Conservation (phyloP, 371 early-diverging fungal genomes). For the Circinella umbellata region DNA sequence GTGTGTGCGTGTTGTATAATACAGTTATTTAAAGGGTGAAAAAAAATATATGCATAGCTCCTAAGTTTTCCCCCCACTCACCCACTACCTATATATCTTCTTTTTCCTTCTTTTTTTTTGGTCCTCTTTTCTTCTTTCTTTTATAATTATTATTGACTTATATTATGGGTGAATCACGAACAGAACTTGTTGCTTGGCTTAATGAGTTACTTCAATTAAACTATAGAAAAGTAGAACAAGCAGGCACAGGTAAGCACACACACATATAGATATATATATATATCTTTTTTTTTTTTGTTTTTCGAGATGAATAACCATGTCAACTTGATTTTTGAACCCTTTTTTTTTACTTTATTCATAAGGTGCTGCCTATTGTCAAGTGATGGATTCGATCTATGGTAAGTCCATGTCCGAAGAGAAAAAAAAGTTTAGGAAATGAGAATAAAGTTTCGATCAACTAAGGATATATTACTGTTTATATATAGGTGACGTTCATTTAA, state of each 20-base stretch:
- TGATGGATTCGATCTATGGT: conserved; percentile 92
- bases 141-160: too few species aligned
- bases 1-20: too few species aligned
- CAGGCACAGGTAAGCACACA: conserved; percentile 78
- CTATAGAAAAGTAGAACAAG: conserved; percentile 93
- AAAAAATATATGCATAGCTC: too few species aligned
- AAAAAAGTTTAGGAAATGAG: background rate
- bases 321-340: background rate
- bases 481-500: conserved; percentile 72
- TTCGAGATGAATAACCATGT: background rate
- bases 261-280: too few species aligned
- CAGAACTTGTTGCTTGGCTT: conserved; percentile 90
- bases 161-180: conserved; percentile 81
- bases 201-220: conserved; percentile 88
- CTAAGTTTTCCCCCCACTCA: too few species aligned
- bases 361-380: conserved; percentile 91
- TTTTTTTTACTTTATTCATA: conserved; percentile 20
- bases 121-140: too few species aligned
- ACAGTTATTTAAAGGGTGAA: too few species aligned
- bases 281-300: background rate
- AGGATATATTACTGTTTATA: background rate
- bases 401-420: conserved; percentile 16
- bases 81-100: too few species aligned
- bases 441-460: background rate
- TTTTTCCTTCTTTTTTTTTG: too few species aligned